Base-by-base conservation (phyloP, 805 yeast species). In the Spathaspora hagerdaliae region DNA sequence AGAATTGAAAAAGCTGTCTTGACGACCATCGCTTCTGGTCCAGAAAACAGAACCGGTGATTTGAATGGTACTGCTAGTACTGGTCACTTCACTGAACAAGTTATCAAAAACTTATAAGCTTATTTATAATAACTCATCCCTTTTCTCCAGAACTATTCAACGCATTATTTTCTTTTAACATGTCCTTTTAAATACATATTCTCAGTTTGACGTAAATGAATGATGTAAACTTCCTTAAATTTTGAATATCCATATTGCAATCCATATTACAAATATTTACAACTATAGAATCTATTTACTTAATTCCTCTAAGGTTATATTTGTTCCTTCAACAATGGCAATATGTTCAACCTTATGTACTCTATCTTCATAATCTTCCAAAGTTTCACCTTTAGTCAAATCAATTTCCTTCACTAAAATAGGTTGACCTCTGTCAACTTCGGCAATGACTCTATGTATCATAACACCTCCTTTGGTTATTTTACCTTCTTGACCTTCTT, bases 391-490 rank as follows among this genome's bases (percentile, higher is more conserved):
- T 45, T 83, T 82, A 14, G 66, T 65, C 36, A 92, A 76, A 3
- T 79, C 84, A 32, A 94, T 64, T 60, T 91, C 89, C 58, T 82
- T 85, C 10, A 94, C 91, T 12, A 94, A 67, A 36, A 94, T 65
- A 2, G 99, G 97, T 55, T 84, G 85, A 24, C 99, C 99, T 55
- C 83, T 82, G 64, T 94, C 99, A 6, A 94, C 99, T 57, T 87
- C 96, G 40, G 90, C 87, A 54, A 94, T 91, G n/a, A 94, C 98
- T 59, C 85, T 81, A 70, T 94, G 99, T 38, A 94, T 87, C 99
- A 94, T 94, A 43, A 94, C 87, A 1, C 99, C 99, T 12, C 95
- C 96, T 52, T 77, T 79, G 7, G 75, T 54, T 43, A 83, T 79
- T 53, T 80, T 77, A 7, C 96, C 96, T 27, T 80, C 81, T 59